Evolutionary conservation across 768 basidiomycete genomes (phyloP).

Genomic region (Lactarius sanguifluus): DNA sequence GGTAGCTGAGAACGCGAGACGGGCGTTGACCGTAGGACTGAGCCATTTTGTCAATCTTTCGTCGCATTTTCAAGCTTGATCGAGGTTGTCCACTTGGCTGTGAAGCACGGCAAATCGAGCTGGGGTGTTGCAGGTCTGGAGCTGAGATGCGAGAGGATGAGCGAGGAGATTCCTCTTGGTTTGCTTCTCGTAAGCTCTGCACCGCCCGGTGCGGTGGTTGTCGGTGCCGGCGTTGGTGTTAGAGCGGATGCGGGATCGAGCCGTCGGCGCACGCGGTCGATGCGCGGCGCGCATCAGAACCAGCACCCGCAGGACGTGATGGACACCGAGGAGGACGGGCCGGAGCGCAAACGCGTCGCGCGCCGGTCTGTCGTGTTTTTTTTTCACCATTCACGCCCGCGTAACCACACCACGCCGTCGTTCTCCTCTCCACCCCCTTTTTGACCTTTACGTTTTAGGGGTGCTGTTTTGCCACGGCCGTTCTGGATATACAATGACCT

Average conservation of each 20-base stretch:
- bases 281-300: constrained; percentile 41
- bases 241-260: constrained; percentile 36
- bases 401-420: background rate
- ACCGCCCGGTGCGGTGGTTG: constrained; percentile 38
- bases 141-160: constrained; percentile 5
- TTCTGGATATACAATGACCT: constrained; percentile 20
- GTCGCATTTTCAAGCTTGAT: background rate
- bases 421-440: background rate
- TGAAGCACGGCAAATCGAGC: background rate
- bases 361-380: constrained; percentile 40
- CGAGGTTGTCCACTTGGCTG: background rate
- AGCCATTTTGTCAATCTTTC: constrained; percentile 6
- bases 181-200: constrained; percentile 28
- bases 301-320: constrained; percentile 50
- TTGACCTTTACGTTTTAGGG: background rate
- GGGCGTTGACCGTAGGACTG: background rate
- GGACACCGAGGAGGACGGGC: constrained; percentile 74
- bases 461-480: constrained; percentile 10
- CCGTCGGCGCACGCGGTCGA: constrained; percentile 58
- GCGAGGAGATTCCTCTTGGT: constrained; percentile 1
- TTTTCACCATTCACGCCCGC: background rate
- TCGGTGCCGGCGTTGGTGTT: constrained; percentile 33
- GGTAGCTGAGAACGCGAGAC: constrained; percentile 5
- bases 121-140: background rate
- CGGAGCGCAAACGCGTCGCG: constrained; percentile 73